A percentile compares a stretch with the other conserved stretches of the same genome.
These are phyloP conservation scores for Yamadazyma aaseri DNA, from an alignment of 1,139 yeast species.

Conservation along the genomic window DNA sequence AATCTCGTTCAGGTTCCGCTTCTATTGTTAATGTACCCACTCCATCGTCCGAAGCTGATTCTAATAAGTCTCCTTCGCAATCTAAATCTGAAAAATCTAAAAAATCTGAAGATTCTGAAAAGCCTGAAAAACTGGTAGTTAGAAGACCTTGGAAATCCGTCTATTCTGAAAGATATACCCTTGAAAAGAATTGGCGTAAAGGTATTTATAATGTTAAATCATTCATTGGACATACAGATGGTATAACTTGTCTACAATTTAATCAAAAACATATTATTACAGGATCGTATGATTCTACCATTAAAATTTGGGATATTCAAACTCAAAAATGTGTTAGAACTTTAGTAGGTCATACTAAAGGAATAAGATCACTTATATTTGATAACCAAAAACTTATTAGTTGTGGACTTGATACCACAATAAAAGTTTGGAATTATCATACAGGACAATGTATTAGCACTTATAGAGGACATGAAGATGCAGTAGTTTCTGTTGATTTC, in stretches of 20 bases:
- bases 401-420: conserved; percentile 88
- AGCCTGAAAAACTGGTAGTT: too few relatives aligned
- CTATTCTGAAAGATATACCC: conserved; percentile 83
- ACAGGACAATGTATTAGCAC: conserved; percentile 94
- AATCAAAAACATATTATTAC: conserved; percentile 75
- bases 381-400: conserved; percentile 88
- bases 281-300: conserved; percentile 87
- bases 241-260: conserved; percentile 83
- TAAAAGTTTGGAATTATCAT: conserved; percentile 93
- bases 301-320: conserved; percentile 85
- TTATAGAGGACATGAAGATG: conserved; percentile 87
- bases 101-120: too few relatives aligned
- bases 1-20: background rate
- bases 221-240: conserved; percentile 84
- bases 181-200: conserved; percentile 92
- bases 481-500: conserved; percentile 79
- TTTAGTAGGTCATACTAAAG: conserved; percentile 78
- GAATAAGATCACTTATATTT: conserved; percentile 79
- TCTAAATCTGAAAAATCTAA: conserved; percentile 13
- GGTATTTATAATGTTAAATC: conserved; percentile 65
- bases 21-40: background rate
- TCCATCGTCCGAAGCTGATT: background rate
- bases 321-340: conserved; percentile 78
- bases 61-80: background rate
- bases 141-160: conserved; percentile 91